Percentiles rank a stretch among this genome's conserved stretches.
Conservation (phyloP, 169 alveolate genomes). For the Plasmodium gallinaceum region DNA sequence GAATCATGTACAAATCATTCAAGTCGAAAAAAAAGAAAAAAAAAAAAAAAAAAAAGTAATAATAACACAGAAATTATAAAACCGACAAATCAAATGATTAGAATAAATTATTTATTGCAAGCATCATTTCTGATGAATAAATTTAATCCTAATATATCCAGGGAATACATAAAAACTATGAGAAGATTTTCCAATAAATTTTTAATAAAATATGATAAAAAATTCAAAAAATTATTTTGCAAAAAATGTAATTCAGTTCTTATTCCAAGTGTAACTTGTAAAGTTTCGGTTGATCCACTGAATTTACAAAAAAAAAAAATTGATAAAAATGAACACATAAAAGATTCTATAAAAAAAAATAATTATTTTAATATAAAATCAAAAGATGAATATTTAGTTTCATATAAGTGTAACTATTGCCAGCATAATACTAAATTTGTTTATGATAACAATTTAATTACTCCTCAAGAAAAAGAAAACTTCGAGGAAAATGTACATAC, state of each 20-base stretch:
- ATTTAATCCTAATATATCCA: conserved; percentile 42
- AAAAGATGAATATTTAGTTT: conserved; percentile 60
- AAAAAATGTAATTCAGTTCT: conserved; percentile 77
- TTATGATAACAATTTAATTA: conserved; percentile 30
- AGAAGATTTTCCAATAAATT: conserved; percentile 69
- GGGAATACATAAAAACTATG: conserved; percentile 75
- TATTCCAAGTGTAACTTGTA: conserved; percentile 71
- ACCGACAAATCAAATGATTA: conserved; percentile 71
- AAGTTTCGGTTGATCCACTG: conserved; percentile 57
- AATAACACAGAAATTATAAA: conserved; percentile 19
- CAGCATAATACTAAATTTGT: conserved; percentile 65
- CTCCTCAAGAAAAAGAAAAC: conserved; percentile 6
- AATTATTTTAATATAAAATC: conserved; percentile 13
- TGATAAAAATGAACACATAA: conserved; percentile 5
- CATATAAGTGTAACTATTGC: conserved; percentile 60
- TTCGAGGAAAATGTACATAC: too few relatives aligned
- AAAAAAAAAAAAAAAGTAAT: conserved; percentile 43
- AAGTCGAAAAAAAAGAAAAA: conserved; percentile 31
- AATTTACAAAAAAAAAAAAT: conserved; percentile 40
- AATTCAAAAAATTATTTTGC: conserved; percentile 72
- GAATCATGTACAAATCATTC: conserved; percentile 23
- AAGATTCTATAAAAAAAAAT: conserved; percentile 20
- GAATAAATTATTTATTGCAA: conserved; percentile 74
- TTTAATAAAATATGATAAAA: conserved; percentile 69
- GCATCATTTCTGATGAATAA: conserved; percentile 68